A percentile compares a stretch with the other conserved stretches of the same genome.
Conservation (phyloP, 2,329 filamentous ascomycete genomes). For the Ophiostoma piceae region DNA sequence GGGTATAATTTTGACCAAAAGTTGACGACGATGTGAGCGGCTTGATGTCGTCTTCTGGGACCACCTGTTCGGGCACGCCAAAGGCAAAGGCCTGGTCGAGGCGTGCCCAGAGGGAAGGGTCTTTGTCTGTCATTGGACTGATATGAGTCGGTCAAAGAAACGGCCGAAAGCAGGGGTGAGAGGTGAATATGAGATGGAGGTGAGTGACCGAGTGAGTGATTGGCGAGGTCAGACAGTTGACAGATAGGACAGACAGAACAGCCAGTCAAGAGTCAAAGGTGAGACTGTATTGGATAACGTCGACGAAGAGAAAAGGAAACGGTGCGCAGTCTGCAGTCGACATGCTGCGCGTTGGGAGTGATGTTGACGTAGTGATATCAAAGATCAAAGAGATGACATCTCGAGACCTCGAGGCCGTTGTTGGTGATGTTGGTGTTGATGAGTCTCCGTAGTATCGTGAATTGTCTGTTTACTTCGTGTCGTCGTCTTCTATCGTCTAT, state of each 20-base stretch:
- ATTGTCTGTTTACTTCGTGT: not conserved
- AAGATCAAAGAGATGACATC: not conserved
- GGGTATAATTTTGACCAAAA: no score
- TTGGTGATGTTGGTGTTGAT: no score
- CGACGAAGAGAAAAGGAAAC: not conserved
- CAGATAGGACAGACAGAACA: not conserved
- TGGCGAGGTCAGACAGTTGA: slow-evolving; percentile 1
- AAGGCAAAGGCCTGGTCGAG: slow-evolving; percentile 24
- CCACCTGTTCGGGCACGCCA: slow-evolving; percentile 8
- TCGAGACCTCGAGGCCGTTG: not conserved
- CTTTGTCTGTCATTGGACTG: not conserved
- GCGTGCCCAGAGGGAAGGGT: slow-evolving; percentile 20
- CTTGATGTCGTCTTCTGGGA: no score
- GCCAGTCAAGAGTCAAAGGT: slow-evolving; percentile 3
- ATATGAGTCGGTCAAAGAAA: no score
- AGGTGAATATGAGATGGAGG: not conserved
- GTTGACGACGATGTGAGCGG: no score
- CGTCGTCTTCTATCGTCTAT: no score
- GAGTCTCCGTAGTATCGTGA: not conserved
- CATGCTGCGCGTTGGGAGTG: not conserved
- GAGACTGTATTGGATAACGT: not conserved
- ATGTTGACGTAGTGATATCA: no score
- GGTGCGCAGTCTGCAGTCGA: slow-evolving; percentile 5
- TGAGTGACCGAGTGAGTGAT: not conserved
- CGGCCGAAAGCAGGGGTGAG: slow-evolving; percentile 5